Conservation (phyloP, 805 yeast species). For the Yamadazyma nakazawae region DNA sequence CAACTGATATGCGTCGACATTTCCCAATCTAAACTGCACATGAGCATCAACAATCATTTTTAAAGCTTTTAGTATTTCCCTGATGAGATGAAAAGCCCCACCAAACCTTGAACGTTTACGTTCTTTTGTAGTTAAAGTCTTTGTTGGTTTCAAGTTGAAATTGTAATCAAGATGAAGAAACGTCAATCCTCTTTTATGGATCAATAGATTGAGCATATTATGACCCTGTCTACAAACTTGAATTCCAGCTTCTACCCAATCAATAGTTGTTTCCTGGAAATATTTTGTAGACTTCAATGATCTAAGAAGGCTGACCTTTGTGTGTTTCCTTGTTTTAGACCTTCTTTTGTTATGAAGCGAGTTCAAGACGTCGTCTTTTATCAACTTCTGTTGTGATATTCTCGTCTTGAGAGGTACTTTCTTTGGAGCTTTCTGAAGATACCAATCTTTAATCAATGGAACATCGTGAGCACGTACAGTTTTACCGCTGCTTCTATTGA, state of each 20-base stretch:
- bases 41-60: slow-evolving; percentile 91
- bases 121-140: slow-evolving; percentile 93
- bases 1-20: slow-evolving; percentile 86
- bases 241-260: slow-evolving; percentile 98
- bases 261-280: slow-evolving; percentile 87
- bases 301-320: slow-evolving; percentile 58
- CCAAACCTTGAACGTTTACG: slow-evolving; percentile 95
- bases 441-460: slow-evolving; percentile 80
- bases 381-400: slow-evolving; percentile 84
- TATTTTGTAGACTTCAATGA: slow-evolving; percentile 75
- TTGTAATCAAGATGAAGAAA: slow-evolving; percentile 93
- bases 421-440: slow-evolving; percentile 60
- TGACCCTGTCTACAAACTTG: slow-evolving; percentile 93
- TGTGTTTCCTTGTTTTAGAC: slow-evolving; percentile 36
- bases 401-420: slow-evolving; percentile 72
- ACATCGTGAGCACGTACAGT: slow-evolving; percentile 88
- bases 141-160: slow-evolving; percentile 93
- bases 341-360: slow-evolving; percentile 51
- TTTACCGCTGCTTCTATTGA: slow-evolving; percentile 67
- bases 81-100: slow-evolving; percentile 87
- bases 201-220: slow-evolving; percentile 84
- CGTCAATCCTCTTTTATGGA: slow-evolving; percentile 87
- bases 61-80: slow-evolving; percentile 82
- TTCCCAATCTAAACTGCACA: slow-evolving; percentile 85
- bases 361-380: slow-evolving; percentile 71